phyloP scores from a whole-genome alignment of 192 early-diverging fungal genomes.

The Phlyctochytrium planicorne region DNA sequence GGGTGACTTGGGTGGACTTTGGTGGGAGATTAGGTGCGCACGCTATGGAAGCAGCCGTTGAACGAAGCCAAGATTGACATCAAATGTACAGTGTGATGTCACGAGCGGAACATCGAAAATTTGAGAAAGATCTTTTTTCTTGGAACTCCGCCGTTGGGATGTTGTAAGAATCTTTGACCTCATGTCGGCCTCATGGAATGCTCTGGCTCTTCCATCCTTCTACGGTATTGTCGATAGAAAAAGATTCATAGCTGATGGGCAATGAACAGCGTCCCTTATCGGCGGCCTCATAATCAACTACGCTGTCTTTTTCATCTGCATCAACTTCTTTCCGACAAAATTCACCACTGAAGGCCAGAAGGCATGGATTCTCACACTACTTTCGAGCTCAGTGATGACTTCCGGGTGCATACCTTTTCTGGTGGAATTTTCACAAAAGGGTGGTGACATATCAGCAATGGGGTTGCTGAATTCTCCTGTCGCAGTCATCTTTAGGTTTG shows the following conservation, averaged over 20 bases:
- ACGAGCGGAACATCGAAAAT: too few relatives aligned
- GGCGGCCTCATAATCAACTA: background rate
- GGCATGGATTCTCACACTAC: slow-evolving; percentile 1
- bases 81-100: too few relatives aligned
- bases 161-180: too few relatives aligned
- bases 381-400: background rate
- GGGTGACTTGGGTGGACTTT: too few relatives aligned
- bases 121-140: too few relatives aligned
- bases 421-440: background rate
- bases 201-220: background rate
- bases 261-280: background rate
- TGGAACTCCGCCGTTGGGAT: too few relatives aligned
- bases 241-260: background rate
- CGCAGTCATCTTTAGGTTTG: background rate
- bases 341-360: background rate
- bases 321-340: background rate
- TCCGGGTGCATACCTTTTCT: background rate
- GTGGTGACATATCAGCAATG: background rate
- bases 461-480: background rate
- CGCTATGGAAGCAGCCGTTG: too few relatives aligned
- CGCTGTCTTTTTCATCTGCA: background rate
- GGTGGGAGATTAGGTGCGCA: too few relatives aligned
- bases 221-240: background rate
- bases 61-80: too few relatives aligned
- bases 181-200: background rate